Evolutionary conservation across 129 eudicot species (phyloP).

Genomic region (Lactuca sativa): DNA sequence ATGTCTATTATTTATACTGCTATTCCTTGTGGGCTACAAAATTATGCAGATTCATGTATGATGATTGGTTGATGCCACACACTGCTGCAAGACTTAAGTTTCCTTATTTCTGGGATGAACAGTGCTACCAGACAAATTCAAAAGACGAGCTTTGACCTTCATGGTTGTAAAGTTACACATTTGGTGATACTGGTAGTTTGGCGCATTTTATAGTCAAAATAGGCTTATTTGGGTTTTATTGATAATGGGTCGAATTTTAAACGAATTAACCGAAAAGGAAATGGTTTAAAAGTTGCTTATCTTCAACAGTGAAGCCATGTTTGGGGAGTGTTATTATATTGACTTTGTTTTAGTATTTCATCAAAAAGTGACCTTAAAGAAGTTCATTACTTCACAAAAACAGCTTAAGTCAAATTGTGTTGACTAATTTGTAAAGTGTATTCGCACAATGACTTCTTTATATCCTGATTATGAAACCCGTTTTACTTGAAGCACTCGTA

Average conservation of each 20-base stretch:
- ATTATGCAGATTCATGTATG: constrained; percentile 72
- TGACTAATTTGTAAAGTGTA: too few relatives aligned
- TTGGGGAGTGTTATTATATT: too few relatives aligned
- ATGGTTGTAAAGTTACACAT: not conserved
- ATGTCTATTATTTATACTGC: not conserved
- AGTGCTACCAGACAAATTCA: constrained; percentile 40
- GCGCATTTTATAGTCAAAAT: not conserved
- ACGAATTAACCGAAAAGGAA: not conserved
- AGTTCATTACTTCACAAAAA: too few relatives aligned
- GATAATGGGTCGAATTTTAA: not conserved
- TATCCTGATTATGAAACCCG: too few relatives aligned
- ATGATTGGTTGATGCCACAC: constrained; percentile 88
- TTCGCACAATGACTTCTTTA: too few relatives aligned
- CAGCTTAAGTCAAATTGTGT: too few relatives aligned
- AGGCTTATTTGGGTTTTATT: not conserved
- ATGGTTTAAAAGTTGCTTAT: not conserved
- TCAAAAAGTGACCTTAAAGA: too few relatives aligned
- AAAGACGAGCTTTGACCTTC: constrained; percentile 68
- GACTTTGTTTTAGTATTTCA: not conserved
- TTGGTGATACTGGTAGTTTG: not conserved
- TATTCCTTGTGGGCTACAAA: not conserved
- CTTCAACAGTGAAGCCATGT: too few relatives aligned
- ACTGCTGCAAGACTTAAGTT: constrained; percentile 68
- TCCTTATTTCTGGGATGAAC: constrained; percentile 78
- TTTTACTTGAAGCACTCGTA: too few relatives aligned